Percentiles rank a stretch among this genome's conserved stretches.
phyloP scores from a whole-genome alignment of 2,329 filamentous ascomycete species.

The Xylariaceae sp. region DNA sequence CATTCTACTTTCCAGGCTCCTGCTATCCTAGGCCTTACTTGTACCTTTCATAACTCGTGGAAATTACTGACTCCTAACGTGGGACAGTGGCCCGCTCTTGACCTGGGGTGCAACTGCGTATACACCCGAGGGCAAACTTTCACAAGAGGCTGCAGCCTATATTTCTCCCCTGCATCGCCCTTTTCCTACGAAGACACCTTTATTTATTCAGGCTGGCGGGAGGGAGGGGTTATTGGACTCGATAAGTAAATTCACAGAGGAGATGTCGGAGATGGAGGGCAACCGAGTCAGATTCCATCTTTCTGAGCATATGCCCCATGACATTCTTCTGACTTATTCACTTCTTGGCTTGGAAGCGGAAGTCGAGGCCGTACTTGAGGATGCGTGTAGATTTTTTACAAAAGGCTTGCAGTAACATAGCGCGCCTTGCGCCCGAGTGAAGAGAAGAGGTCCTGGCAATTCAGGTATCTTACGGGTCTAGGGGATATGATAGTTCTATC shows the following conservation, averaged over 20 bases:
- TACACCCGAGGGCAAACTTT: conserved; percentile 15
- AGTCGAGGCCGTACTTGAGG: neutral
- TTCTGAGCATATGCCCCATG: conserved; percentile 25
- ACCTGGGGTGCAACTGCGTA: conserved; percentile 35
- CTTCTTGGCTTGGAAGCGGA: neutral
- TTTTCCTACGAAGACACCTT: conserved; percentile 28
- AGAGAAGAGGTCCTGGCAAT: no score
- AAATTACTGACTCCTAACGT: no score
- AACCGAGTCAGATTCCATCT: conserved; percentile 26
- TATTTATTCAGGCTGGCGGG: conserved; percentile 31
- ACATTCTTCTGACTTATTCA: conserved; percentile 15
- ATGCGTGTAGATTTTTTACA: neutral
- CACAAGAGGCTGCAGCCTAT: conserved; percentile 22
- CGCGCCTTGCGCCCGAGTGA: no score
- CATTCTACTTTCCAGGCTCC: no score
- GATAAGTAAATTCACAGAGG: conserved; percentile 26
- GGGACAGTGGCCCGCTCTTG: conserved; percentile 30
- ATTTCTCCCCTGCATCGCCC: conserved; percentile 35
- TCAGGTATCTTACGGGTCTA: no score
- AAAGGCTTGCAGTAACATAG: no score
- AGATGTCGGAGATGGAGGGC: conserved; percentile 29
- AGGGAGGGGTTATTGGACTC: conserved; percentile 29
- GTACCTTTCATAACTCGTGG: no score
- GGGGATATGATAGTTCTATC: no score
- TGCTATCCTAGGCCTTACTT: no score